Percentiles rank a stretch among this genome's conserved stretches.
phyloP scores from a whole-genome alignment of 768 basidiomycete species.

The Agaricus sinodeliciosus region DNA sequence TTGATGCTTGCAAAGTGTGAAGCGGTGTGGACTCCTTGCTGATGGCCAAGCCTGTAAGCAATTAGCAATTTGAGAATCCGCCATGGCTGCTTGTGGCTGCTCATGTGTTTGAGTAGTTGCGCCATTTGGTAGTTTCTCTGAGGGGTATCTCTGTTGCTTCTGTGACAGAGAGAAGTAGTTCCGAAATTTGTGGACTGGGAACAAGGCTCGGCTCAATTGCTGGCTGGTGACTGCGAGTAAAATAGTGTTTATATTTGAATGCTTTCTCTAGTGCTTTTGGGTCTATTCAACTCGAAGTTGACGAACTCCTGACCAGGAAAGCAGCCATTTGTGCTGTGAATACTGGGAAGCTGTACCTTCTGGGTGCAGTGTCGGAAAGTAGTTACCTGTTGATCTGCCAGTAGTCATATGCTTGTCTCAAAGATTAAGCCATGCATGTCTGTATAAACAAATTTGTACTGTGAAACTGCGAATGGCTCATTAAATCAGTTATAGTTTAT shows the following conservation, averaged over 20 bases:
- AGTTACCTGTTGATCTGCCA: slow-evolving; percentile 84
- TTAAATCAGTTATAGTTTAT: slow-evolving; percentile 82
- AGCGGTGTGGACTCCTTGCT: slow-evolving; percentile 32
- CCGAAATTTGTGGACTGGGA: slow-evolving; percentile 42
- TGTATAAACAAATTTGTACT: slow-evolving; percentile 67
- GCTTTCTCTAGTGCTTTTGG: slow-evolving; percentile 6
- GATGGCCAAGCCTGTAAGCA: slow-evolving; percentile 32
- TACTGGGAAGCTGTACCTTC: not conserved
- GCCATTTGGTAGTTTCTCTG: slow-evolving; percentile 31
- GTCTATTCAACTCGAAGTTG: slow-evolving; percentile 7
- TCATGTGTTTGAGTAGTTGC: slow-evolving; percentile 13
- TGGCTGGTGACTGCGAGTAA: slow-evolving; percentile 13
- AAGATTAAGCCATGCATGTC: slow-evolving; percentile 83
- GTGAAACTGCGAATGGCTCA: slow-evolving; percentile 81
- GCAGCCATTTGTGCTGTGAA: slow-evolving; percentile 10
- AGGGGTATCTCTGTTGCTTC: slow-evolving; percentile 28
- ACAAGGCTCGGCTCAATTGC: slow-evolving; percentile 29
- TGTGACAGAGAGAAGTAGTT: slow-evolving; percentile 20
- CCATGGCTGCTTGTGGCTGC: slow-evolving; percentile 20
- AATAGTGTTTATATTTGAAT: slow-evolving; percentile 2
- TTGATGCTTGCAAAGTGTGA: slow-evolving; percentile 23
- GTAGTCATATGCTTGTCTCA: slow-evolving; percentile 82
- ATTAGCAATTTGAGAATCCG: slow-evolving; percentile 29
- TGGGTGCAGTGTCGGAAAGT: slow-evolving; percentile 26
- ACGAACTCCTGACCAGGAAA: slow-evolving; percentile 21